Base-by-base conservation (phyloP, 257 asterid genomes). In the Gynochthodes officinalis region DNA sequence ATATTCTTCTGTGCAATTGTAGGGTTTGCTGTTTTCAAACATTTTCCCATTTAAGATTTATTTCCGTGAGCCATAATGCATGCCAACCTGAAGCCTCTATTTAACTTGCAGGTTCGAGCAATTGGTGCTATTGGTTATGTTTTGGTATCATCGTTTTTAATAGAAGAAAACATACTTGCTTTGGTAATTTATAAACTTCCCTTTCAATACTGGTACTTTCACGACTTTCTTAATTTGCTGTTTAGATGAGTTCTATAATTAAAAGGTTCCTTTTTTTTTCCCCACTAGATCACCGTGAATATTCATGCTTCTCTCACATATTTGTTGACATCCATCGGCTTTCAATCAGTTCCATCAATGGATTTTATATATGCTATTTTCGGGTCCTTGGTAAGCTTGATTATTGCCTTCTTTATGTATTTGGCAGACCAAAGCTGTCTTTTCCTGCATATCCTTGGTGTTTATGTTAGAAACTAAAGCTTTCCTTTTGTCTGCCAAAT, bases 91-190 rank as follows among this genome's bases (percentile, higher is more conserved):
- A 19, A 32, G 10, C 70, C 19, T 50, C 18, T 39, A 1, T 77
- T 78, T 69, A 61, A 53, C 67, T 65, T 79, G 83, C 86, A 95
- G 98, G 94, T 90, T 82, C 90, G 98, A 76, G 96, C 98, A 21
- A 60, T 79, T 15, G 99, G 99, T 64, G 96, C 95, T 68, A 71
- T 95, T 15, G 90, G 89, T 72, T 92, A 92, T 53, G 97, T 95
- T 69, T 78, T 89, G 43, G 69, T 95, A 39, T 86, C 91, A 80
- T 95, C 99, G 13, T 89, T 88, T 80, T 82, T 95, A 73, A 85
- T 95, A 50, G 93, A 95, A 83, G 99, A 92, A 82, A 95, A 95
- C 84, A 92, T 95, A 76, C 96, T 90, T 50, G 89, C 87, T 14
- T 63, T 95, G 96, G 97, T 95, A 95, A 85, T 48, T 64, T 48